Conservation (phyloP, 2,329 filamentous ascomycete species). For the Aspergillus neotritici region DNA sequence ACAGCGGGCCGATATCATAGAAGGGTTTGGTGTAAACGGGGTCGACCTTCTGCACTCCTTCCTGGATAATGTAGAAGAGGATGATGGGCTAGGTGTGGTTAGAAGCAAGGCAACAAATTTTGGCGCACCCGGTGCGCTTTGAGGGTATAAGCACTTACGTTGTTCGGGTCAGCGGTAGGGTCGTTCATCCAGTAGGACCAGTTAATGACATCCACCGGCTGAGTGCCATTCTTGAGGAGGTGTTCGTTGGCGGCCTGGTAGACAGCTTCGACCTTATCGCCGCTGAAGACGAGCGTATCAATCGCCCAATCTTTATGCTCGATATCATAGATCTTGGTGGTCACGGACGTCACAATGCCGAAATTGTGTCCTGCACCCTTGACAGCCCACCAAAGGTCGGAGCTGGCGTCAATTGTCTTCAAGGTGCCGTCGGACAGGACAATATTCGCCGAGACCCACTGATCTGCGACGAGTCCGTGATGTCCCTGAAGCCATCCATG, state of each 20-base stretch:
- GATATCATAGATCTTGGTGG: slow-evolving; percentile 45
- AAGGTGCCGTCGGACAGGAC: slow-evolving; percentile 48
- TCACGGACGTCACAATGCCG: slow-evolving; percentile 49
- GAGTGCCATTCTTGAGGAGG: slow-evolving; percentile 40
- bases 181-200: slow-evolving; percentile 38
- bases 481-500: slow-evolving; percentile 52
- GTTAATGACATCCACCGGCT: slow-evolving; percentile 44
- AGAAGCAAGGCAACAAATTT: not conserved
- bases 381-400: slow-evolving; percentile 54
- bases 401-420: slow-evolving; percentile 34
- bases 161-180: slow-evolving; percentile 19
- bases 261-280: slow-evolving; percentile 47
- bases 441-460: slow-evolving; percentile 48
- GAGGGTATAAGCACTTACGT: slow-evolving; percentile 10
- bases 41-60: slow-evolving; percentile 37
- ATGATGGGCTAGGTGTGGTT: slow-evolving; percentile 21
- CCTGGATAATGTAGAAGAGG: slow-evolving; percentile 28
- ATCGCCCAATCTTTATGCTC: slow-evolving; percentile 33
- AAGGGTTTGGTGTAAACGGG: slow-evolving; percentile 41
- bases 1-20: slow-evolving; percentile 37
- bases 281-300: slow-evolving; percentile 42
- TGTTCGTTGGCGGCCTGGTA: slow-evolving; percentile 46
- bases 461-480: slow-evolving; percentile 50
- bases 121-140: too few relatives aligned
- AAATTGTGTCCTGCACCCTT: slow-evolving; percentile 56